A percentile compares a stretch with the other conserved stretches of the same genome.
Evolutionary conservation across 345 rosid species (phyloP).

Genomic region (Hibiscus tridactylites): DNA sequence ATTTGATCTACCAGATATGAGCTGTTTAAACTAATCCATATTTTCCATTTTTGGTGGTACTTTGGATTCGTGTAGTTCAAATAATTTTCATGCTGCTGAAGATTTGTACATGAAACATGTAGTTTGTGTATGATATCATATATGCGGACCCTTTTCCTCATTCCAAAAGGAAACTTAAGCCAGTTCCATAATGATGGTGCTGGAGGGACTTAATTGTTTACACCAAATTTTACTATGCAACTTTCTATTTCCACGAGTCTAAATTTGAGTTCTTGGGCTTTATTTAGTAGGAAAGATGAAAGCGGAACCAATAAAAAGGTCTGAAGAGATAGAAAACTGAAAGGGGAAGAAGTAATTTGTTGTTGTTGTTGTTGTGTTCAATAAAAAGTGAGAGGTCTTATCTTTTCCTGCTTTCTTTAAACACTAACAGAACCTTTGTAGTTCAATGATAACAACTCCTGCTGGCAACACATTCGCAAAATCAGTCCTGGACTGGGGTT

Average conservation of each 20-base stretch:
- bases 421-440: too few species aligned
- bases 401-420: too few species aligned
- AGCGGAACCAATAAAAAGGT: background rate
- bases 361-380: too few species aligned
- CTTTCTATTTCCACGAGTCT: background rate
- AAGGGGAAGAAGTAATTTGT: too few species aligned
- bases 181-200: too few species aligned
- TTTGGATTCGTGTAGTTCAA: background rate
- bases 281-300: background rate
- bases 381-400: too few species aligned
- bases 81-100: background rate
- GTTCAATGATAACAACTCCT: too few species aligned
- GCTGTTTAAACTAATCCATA: background rate
- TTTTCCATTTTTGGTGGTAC: background rate
- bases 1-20: slow-evolving; percentile 3
- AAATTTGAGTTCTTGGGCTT: background rate
- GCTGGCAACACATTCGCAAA: too few species aligned
- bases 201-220: background rate
- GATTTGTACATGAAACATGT: background rate
- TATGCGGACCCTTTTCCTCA: too few species aligned
- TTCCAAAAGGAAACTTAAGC: too few species aligned
- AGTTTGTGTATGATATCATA: background rate
- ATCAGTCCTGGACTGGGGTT: background rate
- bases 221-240: background rate
- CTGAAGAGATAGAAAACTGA: too few species aligned